A percentile compares a stretch with the other conserved stretches of the same genome.
Conservation (phyloP, 192 early-diverging fungal genomes). For the Backusella luteola region DNA sequence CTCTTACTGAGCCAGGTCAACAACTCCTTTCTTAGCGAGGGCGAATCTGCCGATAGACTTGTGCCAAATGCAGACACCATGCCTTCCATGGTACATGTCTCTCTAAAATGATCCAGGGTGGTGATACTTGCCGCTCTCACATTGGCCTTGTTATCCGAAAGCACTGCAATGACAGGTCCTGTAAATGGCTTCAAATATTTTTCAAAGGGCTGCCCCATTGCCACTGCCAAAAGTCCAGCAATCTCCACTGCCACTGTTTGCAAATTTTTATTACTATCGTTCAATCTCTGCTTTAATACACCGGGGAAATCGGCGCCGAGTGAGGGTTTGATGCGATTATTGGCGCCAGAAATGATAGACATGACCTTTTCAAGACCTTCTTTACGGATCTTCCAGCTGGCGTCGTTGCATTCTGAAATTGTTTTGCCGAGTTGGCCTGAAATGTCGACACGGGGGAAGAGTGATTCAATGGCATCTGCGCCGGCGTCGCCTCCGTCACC, state of each 20-base stretch:
- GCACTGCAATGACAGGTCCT: constrained; percentile 63
- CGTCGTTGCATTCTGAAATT: constrained; percentile 67
- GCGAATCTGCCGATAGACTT: constrained; percentile 77
- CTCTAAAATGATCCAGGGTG: constrained; percentile 69
- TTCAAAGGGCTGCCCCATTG: constrained; percentile 88
- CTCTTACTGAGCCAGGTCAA: constrained; percentile 76
- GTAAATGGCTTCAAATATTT: constrained; percentile 69
- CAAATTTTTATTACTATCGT: constrained; percentile 92
- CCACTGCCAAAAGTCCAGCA: constrained; percentile 67
- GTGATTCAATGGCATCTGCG: constrained; percentile 71
- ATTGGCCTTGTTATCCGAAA: constrained; percentile 91
- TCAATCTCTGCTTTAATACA: constrained; percentile 80
- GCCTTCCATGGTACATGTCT: constrained; percentile 68
- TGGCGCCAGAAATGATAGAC: constrained; percentile 70
- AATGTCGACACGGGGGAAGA: constrained; percentile 90
- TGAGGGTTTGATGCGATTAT: constrained; percentile 81
- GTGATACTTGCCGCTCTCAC: constrained; percentile 75
- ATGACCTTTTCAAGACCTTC: constrained; percentile 85
- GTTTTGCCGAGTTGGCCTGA: constrained; percentile 56
- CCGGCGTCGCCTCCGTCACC: constrained; percentile 19
- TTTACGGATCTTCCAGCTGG: constrained; percentile 93
- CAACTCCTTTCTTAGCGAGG: constrained; percentile 85
- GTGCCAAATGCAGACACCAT: constrained; percentile 62
- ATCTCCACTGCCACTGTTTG: constrained; percentile 80
- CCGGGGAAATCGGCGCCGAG: constrained; percentile 73